Conservation (phyloP, 192 early-diverging fungal genomes). For the Linnemannia elongata region DNA sequence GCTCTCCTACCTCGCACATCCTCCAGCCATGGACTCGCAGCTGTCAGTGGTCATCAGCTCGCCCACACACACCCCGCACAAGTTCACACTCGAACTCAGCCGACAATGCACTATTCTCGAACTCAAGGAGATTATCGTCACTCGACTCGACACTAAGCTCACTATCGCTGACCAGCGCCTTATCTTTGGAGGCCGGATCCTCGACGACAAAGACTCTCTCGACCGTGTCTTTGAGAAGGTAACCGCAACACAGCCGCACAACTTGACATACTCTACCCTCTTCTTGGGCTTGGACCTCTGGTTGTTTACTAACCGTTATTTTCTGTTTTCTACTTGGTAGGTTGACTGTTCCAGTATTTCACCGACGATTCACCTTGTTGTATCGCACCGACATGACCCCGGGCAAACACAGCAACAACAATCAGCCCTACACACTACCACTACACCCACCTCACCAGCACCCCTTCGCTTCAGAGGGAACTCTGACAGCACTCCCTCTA, state of each 20-base stretch:
- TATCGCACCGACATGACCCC: slow-evolving; percentile 21
- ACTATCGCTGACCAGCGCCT: slow-evolving; percentile 34
- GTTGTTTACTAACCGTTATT: neutral
- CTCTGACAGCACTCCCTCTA: neutral
- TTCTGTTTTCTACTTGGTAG: neutral
- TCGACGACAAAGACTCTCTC: slow-evolving; percentile 41
- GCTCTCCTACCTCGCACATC: neutral
- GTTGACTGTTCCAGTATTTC: slow-evolving; percentile 30
- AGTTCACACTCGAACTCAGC: slow-evolving; percentile 23
- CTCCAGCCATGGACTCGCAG: slow-evolving; percentile 21
- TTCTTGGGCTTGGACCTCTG: neutral
- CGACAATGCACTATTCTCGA: slow-evolving; percentile 28
- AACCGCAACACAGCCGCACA: neutral
- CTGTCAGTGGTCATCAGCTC: slow-evolving; percentile 42
- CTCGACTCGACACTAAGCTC: slow-evolving; percentile 25
- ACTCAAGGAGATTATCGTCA: slow-evolving; percentile 37
- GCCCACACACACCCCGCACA: slow-evolving; percentile 25
- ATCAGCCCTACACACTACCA: neutral
- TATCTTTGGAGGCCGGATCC: slow-evolving; percentile 47
- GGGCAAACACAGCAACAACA: slow-evolving; percentile 6
- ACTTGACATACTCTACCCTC: neutral
- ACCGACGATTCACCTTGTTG: slow-evolving; percentile 40
- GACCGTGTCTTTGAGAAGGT: slow-evolving; percentile 49
- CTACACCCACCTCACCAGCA: slow-evolving; percentile 16
- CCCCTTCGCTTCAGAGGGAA: slow-evolving; percentile 21